Percentiles rank a stretch among this genome's conserved stretches.
Conservation (phyloP, 2,329 filamentous ascomycete species). For the Ascosphaera apis region DNA sequence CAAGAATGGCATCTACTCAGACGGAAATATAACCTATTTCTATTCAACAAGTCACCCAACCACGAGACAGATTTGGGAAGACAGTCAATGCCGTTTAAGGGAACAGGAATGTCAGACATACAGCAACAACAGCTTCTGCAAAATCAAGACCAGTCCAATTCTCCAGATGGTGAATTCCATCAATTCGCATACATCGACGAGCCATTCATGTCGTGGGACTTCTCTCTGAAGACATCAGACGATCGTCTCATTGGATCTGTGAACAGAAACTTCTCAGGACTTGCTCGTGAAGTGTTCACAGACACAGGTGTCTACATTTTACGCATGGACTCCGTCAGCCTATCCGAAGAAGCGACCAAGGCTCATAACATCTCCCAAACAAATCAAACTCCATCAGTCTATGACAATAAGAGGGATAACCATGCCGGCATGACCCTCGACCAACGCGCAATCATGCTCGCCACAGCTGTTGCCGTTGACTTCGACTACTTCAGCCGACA, state of each 20-base stretch:
- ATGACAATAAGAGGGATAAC: slow-evolving; percentile 6
- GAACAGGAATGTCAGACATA: slow-evolving; percentile 25
- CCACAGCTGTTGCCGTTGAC: slow-evolving; percentile 40
- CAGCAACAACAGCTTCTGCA: slow-evolving; percentile 23
- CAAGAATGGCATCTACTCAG: slow-evolving; percentile 40
- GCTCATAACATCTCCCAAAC: slow-evolving; percentile 16
- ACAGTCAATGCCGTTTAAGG: slow-evolving; percentile 19
- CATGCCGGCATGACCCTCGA: slow-evolving; percentile 38
- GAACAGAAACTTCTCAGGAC: slow-evolving; percentile 39
- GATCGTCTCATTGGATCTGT: slow-evolving; percentile 33
- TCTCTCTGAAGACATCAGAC: slow-evolving; percentile 30
- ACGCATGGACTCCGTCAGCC: slow-evolving; percentile 36
- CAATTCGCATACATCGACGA: slow-evolving; percentile 42
- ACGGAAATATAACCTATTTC: slow-evolving; percentile 41
- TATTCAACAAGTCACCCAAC: slow-evolving; percentile 26
- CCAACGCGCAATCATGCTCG: slow-evolving; percentile 42
- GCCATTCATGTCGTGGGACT: slow-evolving; percentile 42
- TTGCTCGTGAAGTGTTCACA: slow-evolving; percentile 40
- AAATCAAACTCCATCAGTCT: slow-evolving; percentile 2
- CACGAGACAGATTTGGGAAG: slow-evolving; percentile 15
- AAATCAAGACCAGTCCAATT: background rate
- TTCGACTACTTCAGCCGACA: slow-evolving; percentile 46
- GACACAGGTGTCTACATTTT: slow-evolving; percentile 42
- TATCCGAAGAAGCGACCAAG: slow-evolving; percentile 16
- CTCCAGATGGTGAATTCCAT: slow-evolving; percentile 22